A percentile compares a stretch with the other conserved stretches of the same genome.
Evolutionary conservation across 257 asterid genomes (phyloP).

Genomic region (Parsonsia alboflavescens): DNA sequence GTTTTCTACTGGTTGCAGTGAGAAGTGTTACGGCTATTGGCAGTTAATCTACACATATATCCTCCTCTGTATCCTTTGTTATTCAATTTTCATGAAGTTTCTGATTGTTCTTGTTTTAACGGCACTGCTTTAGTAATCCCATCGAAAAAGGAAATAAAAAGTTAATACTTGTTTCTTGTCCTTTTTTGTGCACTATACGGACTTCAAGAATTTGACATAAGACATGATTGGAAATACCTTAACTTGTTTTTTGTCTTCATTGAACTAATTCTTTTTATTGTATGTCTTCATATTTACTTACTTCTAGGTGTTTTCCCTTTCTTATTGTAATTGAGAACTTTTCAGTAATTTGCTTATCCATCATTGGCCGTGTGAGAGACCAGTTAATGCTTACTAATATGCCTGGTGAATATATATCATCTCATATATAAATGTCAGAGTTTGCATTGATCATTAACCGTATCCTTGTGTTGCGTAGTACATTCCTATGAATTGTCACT

Average conservation of each 20-base stretch:
- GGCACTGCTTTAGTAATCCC: slow-evolving; percentile 1
- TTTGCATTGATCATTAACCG: background rate
- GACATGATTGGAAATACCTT: background rate
- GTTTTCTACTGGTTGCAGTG: slow-evolving; percentile 45
- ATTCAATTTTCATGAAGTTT: background rate
- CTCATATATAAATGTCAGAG: background rate
- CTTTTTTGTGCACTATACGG: background rate
- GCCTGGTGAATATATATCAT: background rate
- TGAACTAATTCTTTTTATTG: background rate
- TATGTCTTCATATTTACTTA: background rate
- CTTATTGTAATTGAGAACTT: background rate
- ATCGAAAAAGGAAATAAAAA: background rate
- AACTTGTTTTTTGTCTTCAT: background rate
- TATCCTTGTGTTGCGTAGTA: background rate
- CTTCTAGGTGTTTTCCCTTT: background rate
- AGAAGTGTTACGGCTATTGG: slow-evolving; percentile 46
- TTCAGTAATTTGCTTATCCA: background rate
- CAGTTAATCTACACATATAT: slow-evolving; percentile 58
- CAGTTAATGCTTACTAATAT: background rate
- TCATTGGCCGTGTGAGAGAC: background rate
- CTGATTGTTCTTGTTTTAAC: slow-evolving; percentile 6
- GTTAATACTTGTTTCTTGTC: background rate
- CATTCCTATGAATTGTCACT: background rate
- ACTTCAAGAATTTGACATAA: background rate
- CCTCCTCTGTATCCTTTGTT: slow-evolving; percentile 81